phyloP scores from a whole-genome alignment of 1,284 basidiomycete genomes.

The Ceratobasidium sp. region DNA sequence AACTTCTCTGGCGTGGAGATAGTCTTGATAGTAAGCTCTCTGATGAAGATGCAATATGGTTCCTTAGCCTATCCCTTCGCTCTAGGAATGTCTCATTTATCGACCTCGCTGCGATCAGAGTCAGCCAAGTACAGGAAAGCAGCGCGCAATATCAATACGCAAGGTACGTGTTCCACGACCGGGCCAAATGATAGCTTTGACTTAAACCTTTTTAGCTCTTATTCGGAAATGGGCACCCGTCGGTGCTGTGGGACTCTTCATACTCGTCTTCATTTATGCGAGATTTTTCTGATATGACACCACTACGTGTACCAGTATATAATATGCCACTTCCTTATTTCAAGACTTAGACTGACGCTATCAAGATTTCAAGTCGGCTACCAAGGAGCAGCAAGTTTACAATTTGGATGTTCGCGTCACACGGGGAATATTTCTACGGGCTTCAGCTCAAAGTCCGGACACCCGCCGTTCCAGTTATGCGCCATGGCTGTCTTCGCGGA shows the following conservation, averaged over 20 bases:
- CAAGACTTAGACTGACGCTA: background rate
- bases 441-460: conserved; percentile 45
- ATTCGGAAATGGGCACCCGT: conserved; percentile 96
- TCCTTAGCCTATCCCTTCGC: conserved; percentile 5
- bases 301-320: conserved; percentile 22
- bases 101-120: conserved; percentile 96
- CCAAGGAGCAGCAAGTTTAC: background rate
- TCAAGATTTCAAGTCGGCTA: background rate
- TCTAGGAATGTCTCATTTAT: conserved; percentile 95
- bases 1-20: conserved; percentile 97
- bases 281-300: conserved; percentile 70
- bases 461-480: conserved; percentile 47
- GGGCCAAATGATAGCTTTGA: background rate
- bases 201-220: conserved; percentile 79
- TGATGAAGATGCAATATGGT: conserved; percentile 27
- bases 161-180: background rate
- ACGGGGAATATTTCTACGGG: conserved; percentile 7
- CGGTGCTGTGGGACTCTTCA: conserved; percentile 81
- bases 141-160: conserved; percentile 88
- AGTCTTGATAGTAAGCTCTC: conserved; percentile 86
- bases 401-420: background rate
- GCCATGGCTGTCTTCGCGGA: conserved; percentile 46
- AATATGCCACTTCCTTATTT: conserved; percentile 9
- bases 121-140: conserved; percentile 98
- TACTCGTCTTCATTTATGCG: conserved; percentile 93